Evolutionary conservation across 768 basidiomycete genomes (phyloP), one percentile per base, ranked within the genome.

Genomic region (Serendipita sp.): DNA sequence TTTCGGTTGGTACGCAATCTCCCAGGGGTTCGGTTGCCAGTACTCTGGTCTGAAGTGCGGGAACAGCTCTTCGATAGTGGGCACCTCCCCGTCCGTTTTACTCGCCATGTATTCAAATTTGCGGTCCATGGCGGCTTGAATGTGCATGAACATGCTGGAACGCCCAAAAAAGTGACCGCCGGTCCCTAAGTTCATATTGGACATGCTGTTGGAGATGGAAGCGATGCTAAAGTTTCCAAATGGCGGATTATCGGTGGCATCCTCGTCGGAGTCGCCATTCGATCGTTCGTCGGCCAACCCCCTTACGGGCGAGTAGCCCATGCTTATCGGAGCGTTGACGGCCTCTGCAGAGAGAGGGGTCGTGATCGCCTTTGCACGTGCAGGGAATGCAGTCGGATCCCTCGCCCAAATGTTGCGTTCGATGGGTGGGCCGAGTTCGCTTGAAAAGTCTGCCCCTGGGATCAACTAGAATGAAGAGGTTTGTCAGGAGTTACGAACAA

Each of bases 41-140:
- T 79, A 81, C 64, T 82, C 79, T 3, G 73, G 71, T 31, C 81
- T 76, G 64, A 73, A 76, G 64, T 65, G 67, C 18, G 74, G 66
- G 27, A 73, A 69, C 40, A 73, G 60, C 74, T 72, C 18, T 68
- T 64, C 62, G 44, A 43, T 65, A 15, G 33, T 44, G 1, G 55
- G 55, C 8, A 60, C 27, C 11, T 60, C 55, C 1, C 55, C 55
- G 10, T 60, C 55, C 55, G 36, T 29, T 36, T 60, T 85, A 82
- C 84, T 85, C 83, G 85, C 81, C 80, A 1, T 77, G 31, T 77
- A 80, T 64, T 83, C 81, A 33, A 79, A 77, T 70, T 84, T 86
- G 8, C 85, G 72, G 65, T 82, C 80, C 11, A 84, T 75, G 1
- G 83, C 84, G 3, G 76, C 75, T 68, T 79, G 78, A 5, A 84